Percentiles rank a stretch among this genome's conserved stretches.
Conservation (phyloP, 1,284 basidiomycete genomes). For the Sporisorium sorghi region DNA sequence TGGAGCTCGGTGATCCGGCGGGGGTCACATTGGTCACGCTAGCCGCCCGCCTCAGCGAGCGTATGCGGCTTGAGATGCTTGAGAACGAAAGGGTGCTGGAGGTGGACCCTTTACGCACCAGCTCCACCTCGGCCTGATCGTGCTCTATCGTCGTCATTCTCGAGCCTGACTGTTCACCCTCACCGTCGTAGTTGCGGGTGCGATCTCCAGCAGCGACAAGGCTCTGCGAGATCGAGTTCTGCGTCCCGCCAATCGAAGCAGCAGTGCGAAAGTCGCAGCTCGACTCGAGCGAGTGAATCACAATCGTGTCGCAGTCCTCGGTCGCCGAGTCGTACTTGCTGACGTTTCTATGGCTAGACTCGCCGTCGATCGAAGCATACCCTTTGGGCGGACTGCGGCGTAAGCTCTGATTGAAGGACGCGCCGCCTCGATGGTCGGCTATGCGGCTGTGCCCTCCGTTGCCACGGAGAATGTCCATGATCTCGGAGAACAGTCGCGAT, state of each 20-base stretch:
- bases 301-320: slow-evolving; percentile 3
- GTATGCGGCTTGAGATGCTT: slow-evolving; percentile 24
- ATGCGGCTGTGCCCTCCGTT: not conserved
- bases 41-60: slow-evolving; percentile 11
- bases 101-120: slow-evolving; percentile 14
- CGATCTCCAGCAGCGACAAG: not conserved
- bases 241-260: not conserved
- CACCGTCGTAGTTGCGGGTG: not conserved
- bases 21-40: slow-evolving; percentile 4
- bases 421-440: not conserved
- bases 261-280: slow-evolving; percentile 14
- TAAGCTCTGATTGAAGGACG: slow-evolving; percentile 1
- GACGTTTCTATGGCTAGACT: not conserved
- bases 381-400: slow-evolving; percentile 17
- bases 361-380: slow-evolving; percentile 23
- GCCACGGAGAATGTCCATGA: slow-evolving; percentile 38
- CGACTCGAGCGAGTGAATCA: slow-evolving; percentile 19
- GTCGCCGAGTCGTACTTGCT: slow-evolving; percentile 9
- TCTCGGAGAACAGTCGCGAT: slow-evolving; percentile 31
- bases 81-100: slow-evolving; percentile 26
- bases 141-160: not conserved
- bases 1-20: not conserved
- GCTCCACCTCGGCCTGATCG: not conserved
- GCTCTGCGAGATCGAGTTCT: not conserved
- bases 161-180: not conserved